A percentile compares a stretch with the other conserved stretches of the same genome.
phyloP scores from a whole-genome alignment of 2,329 filamentous ascomycete species.

The Colletotrichum ledebouriae region DNA sequence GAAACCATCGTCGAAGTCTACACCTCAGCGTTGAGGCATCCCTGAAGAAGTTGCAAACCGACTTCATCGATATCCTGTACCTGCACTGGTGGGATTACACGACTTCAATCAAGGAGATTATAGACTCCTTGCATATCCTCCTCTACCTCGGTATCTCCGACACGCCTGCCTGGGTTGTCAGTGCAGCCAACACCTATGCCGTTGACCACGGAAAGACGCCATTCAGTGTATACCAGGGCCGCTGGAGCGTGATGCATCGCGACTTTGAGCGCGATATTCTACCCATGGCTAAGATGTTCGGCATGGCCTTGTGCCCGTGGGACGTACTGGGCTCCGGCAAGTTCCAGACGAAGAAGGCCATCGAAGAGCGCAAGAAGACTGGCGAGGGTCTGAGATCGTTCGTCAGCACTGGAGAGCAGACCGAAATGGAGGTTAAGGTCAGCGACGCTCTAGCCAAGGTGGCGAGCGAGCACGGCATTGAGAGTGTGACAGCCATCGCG shows the following conservation, averaged over 20 bases:
- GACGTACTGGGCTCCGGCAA: conserved; percentile 68
- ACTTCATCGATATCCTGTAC: conserved; percentile 61
- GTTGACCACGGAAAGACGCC: conserved; percentile 51
- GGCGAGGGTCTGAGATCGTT: conserved; percentile 56
- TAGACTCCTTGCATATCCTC: conserved; percentile 57
- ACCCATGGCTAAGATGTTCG: conserved; percentile 56
- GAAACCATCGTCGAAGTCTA: conserved; percentile 59
- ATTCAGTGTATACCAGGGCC: conserved; percentile 57
- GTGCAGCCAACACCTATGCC: conserved; percentile 56
- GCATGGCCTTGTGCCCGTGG: conserved; percentile 71
- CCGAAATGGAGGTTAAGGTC: conserved; percentile 64
- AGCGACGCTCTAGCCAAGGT: conserved; percentile 72
- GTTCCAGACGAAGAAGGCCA: conserved; percentile 58
- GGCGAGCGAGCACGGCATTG: conserved; percentile 67
- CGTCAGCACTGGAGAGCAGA: conserved; percentile 50
- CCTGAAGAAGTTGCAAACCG: conserved; percentile 59
- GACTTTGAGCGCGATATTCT: conserved; percentile 59
- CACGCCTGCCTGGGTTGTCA: conserved; percentile 57
- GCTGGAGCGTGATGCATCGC: conserved; percentile 52
- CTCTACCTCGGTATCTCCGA: conserved; percentile 58
- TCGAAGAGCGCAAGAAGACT: conserved; percentile 49
- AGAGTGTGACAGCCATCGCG: conserved; percentile 70
- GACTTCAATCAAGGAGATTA: conserved; percentile 57
- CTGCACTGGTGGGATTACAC: conserved; percentile 61
- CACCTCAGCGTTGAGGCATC: conserved; percentile 58